Percentiles rank a stretch among this genome's conserved stretches.
These are phyloP conservation scores for Salix udensis DNA, from an alignment of 345 rosid genomes.

Conservation along the genomic window DNA sequence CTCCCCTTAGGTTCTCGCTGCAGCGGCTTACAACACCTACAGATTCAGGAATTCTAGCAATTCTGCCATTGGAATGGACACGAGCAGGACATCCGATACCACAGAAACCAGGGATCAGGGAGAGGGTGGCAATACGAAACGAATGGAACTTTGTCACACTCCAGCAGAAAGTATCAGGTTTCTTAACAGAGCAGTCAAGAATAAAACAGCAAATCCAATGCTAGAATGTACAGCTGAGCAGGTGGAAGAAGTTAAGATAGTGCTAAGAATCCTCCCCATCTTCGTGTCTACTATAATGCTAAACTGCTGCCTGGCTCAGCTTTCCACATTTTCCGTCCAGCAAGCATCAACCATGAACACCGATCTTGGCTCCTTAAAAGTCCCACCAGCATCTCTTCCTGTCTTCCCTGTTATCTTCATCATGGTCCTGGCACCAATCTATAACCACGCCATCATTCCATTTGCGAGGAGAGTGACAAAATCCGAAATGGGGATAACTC, in stretches of 20 bases:
- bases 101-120: conserved; percentile 29
- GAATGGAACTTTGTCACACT: conserved; percentile 12
- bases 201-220: conserved; percentile 21
- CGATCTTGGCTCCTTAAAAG: conserved; percentile 53
- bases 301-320: conserved; percentile 93
- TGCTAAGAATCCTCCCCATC: conserved; percentile 59
- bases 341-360: conserved; percentile 92
- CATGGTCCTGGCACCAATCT: conserved; percentile 69
- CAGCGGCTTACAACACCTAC: conserved; percentile 40
- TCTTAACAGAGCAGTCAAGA: conserved; percentile 39
- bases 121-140: conserved; percentile 16
- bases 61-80: conserved; percentile 31
- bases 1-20: conserved; percentile 47
- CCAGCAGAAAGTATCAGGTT: conserved; percentile 35
- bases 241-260: conserved; percentile 66
- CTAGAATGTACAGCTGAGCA: conserved; percentile 54
- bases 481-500: conserved; percentile 68
- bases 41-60: conserved; percentile 33
- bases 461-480: conserved; percentile 54
- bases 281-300: conserved; percentile 85
- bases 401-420: conserved; percentile 77
- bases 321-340: conserved; percentile 84
- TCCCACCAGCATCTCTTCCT: conserved; percentile 91
- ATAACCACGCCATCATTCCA: conserved; percentile 63
- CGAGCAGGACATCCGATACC: conserved; percentile 23